Base-by-base conservation (phyloP, 176 grass and related monocot species). In the Oryza brachyantha region DNA sequence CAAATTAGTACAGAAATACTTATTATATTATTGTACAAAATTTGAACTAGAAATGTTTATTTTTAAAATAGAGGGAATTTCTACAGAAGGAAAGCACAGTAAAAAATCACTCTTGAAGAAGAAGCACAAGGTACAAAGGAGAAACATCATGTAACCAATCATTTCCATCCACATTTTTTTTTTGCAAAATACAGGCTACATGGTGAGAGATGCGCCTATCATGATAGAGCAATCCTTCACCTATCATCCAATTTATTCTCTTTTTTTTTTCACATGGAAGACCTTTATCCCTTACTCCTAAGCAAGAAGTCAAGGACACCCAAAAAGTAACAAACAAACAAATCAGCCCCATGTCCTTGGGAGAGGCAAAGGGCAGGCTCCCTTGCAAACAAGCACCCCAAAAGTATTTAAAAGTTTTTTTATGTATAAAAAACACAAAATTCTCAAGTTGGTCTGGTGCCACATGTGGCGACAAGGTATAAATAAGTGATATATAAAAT, bases 211-310 rank as follows among this genome's bases (percentile, higher is more conserved):
- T 31, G 66, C 36, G 6, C 35, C 35, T 71, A 72, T 71, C 57
- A 82, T 72, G 59, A 10, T 78, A 58, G 65, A 46, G 43, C 85
- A 87, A 83, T 78, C 59, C 58, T 87, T 59, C 85, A 83, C 67
- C 74, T 73, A 72, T 72, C 59, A 72, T 59, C 59, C 45, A 73
- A 27, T 57, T 52, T 36, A 54, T 70, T 52, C 13, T 36, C 13
- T 37, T 46, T 3, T 17, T 26, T 57, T 6, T 29, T 29, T 71
- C 67, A 41, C 66, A 5, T 67, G 73, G 17, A 50, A 61, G 38
- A 8, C 62, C 55, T 27, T 62, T 46, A 83, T 79, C 68, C 75
- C 76, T 9, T 41, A 10, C 13, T n/a, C n/a, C n/a, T n/a, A n/a
- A n/a, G 17, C 61, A 39, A n/a, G 6, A 66, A 4, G 48, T 61